Base-by-base conservation (phyloP, 1,139 yeast species). In the Nakaseomyces nivariensis region DNA sequence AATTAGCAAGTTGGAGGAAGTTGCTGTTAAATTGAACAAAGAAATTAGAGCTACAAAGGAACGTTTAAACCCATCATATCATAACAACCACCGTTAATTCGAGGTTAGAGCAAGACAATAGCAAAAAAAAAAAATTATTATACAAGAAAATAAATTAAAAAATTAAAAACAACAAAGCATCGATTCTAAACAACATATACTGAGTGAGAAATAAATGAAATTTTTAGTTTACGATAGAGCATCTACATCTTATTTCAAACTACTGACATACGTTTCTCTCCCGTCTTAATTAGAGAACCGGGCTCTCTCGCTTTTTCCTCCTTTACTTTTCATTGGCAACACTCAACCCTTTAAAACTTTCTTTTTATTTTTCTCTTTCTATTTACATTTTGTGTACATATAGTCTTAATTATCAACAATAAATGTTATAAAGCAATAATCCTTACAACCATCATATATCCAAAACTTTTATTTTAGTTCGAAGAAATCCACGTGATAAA, bases 1-100 rank as follows among this genome's bases (percentile, higher is more conserved):
- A 66, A 78, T 89, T 62, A 77, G 94, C 54, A 84, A 82, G 67
- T 77, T 92, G 68, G 97, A 92, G 75, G 90, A 85, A 66, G 79
- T 90, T 65, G 95, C 97, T 25, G 76, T 88, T 58, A 79, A 84
- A 49, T 77, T 94, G 73, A 85, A 90, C 59, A 97, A 92, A 60
- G 89, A 87, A 76, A 87, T 62, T 48, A 64, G 62, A 53, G 60
- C 62, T 48, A 58, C 58, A 37, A 63, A 60, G 48, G 68, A 64
- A 53, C 67, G 67, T 59, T 57, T 61, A 48, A 59, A 58, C 48
- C 58, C 60, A 48, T 50, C 57, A 40, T 38, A 40, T 13, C 42
- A 46, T 32, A 50, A 54, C 43, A 50, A 54, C 38, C 51, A 52
- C 48, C 62, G 60, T 53, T 57, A 51, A 41, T 17, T 17, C 22